Conservation (phyloP, 2,329 filamentous ascomycete genomes). For the Coniosporium tulheliwenetii region DNA sequence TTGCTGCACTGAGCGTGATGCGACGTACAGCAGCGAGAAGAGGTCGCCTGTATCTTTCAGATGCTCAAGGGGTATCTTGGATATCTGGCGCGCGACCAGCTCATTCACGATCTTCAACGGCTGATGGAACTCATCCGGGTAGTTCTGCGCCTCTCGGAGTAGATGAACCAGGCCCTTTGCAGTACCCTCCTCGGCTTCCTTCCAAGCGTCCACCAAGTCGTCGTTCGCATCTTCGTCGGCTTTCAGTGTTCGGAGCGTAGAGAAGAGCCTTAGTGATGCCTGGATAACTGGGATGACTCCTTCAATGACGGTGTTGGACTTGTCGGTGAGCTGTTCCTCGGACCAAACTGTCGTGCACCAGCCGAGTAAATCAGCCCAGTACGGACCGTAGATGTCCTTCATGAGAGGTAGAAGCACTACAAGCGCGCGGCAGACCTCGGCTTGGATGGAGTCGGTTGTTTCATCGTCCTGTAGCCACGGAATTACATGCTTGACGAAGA, state of each 20-base stretch:
- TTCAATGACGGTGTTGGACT: neutral
- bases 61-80: conserved; percentile 44
- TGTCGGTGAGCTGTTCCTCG: neutral
- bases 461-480: conserved; percentile 47
- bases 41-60: conserved; percentile 51
- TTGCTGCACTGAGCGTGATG: conserved; percentile 60
- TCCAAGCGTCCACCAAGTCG: conserved; percentile 63
- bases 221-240: conserved; percentile 57
- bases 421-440: conserved; percentile 37
- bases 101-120: conserved; percentile 63
- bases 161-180: conserved; percentile 45
- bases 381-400: conserved; percentile 69
- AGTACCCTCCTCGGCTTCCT: conserved; percentile 40
- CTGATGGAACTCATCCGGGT: conserved; percentile 40
- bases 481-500: conserved; percentile 65
- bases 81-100: conserved; percentile 54
- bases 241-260: conserved; percentile 42
- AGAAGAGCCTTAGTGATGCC: conserved; percentile 57
- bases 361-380: conserved; percentile 49
- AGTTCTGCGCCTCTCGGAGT: conserved; percentile 37
- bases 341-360: conserved; percentile 21
- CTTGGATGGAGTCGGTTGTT: conserved; percentile 33
- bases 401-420: conserved; percentile 53
- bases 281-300: conserved; percentile 40
- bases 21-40: conserved; percentile 61